Base-by-base conservation (phyloP, 2,329 filamentous ascomycete species). In the Cytospora schulzeri region DNA sequence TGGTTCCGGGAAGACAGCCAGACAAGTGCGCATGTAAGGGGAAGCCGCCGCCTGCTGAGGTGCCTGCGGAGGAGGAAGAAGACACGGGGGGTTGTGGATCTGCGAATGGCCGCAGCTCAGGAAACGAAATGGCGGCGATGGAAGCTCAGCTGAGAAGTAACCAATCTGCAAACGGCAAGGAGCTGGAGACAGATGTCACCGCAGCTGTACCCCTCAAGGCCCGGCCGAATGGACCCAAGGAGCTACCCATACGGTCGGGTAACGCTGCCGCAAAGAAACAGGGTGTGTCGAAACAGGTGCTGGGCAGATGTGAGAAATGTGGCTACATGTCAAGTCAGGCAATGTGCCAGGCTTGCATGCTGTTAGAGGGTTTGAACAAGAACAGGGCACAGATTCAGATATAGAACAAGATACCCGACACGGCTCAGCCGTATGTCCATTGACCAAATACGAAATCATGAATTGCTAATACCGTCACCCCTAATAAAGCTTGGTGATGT, bases 251-350 rank as follows among this genome's bases (percentile, higher is more conserved):
- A 41, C 69, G 70, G 60, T 68, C 33, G 29, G 63, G 54, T 4
- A 69, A 68, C 12, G 50, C 57, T 24, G 64, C 59, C 8, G 48
- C 62, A 24, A 71, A 68, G 45, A 72, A 75, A 48, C 70, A 69
- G 68, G 73, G 71, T 69, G 74, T 71, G 14, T 78, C 83, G n/a
- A 84, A 86, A 71, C 91, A 94, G 75, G 88, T 88, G 17, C 84
- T 97, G 70, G 92, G 94, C 1, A 89, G 88, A 68, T 99, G 95
- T 73, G 86, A 89, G 72, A 89, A 87, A 60, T 99, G 95, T 71
- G 95, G 95, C 17, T 99, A 98, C 75, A 91, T 99, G 76, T 97
- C 95, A 2, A 97, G 93, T 71, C 95, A 99, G 76, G 85, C 87
- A 33, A 86, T 97, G 48, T 99, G 95, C 78, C 96, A 99, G 77